Base-by-base conservation (phyloP, 2,329 filamentous ascomycete genomes). In the Huntiella abstrusa region DNA sequence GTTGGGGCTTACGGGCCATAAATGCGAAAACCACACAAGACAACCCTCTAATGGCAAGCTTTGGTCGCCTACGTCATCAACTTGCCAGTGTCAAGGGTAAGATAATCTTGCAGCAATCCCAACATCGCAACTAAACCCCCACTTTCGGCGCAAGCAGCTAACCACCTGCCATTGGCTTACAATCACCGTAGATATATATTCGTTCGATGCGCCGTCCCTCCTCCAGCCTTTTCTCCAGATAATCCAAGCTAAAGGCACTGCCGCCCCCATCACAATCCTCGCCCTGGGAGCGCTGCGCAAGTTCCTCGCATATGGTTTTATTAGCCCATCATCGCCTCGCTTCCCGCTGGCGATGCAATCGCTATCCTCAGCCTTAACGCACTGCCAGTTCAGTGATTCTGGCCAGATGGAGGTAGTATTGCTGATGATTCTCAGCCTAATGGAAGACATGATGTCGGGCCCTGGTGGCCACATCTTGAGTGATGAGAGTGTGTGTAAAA, bases 21-120 rank as follows among this genome's bases (percentile, higher is more conserved):
- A 94, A 86, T 64, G 88, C 87, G 44, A 93, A 88, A 68, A 94
- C 85, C 66, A 82, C 95, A 72, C 86, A 95, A 64, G 91, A 96
- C 62, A 94, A 96, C 56, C 91, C 91, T 35, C 70, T 98, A 56
- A 94, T 98, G 67, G 82, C 86, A 52, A 88, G 85, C 11, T 98
- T 98, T 64, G 85, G 87, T 43, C 82, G 85, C 55, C 65, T 98
- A 53, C 76, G 91, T 50, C 80, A 83, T 56, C 88, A 96, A 59
- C 69, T 98, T 54, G 85, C 87, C 52, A 77, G 76, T 42, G 83
- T 87, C 55, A 88, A 79, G 75, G 77, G 82, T 84, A 63, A 46
- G 62, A 17, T 12, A 33, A 33, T 35, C 16, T 35, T 17, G n/a
- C 22, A 5, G 5, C 13, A 19, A 49, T 46, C 45, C 55, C 64